Percentiles rank a stretch among this genome's conserved stretches.
Conservation (phyloP, 208 protist genomes). For the Leishmania martiniquensis region DNA sequence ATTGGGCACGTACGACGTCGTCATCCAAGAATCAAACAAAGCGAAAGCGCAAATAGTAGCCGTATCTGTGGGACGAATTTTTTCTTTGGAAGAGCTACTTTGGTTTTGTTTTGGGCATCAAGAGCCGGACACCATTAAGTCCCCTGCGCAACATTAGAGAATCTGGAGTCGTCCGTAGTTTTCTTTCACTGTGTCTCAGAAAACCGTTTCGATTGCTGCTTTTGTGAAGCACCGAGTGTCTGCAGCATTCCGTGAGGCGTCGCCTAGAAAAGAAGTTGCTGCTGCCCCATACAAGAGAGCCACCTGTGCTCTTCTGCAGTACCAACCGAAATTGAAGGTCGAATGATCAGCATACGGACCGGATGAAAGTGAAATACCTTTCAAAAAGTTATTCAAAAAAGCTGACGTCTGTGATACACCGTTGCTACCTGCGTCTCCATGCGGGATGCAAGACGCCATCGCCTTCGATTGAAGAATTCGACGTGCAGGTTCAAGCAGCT, state of each 20-base stretch:
- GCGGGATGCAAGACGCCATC: constrained; percentile 43
- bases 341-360: constrained; percentile 49
- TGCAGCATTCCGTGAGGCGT: constrained; percentile 36
- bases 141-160: neutral
- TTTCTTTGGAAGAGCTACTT: neutral
- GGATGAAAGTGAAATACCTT: constrained; percentile 68
- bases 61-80: neutral
- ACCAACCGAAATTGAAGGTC: constrained; percentile 56
- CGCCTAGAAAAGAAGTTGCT: constrained; percentile 74
- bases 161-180: neutral
- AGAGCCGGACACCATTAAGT: neutral
- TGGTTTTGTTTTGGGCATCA: neutral
- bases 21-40: neutral
- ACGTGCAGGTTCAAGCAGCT: constrained; percentile 41
- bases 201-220: constrained; percentile 30
- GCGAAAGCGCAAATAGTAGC: neutral
- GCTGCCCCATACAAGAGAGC: constrained; percentile 47
- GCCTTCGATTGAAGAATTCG: constrained; percentile 43
- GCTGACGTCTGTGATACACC: constrained; percentile 19
- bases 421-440: neutral
- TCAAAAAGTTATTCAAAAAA: constrained; percentile 56
- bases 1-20: neutral
- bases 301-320: constrained; percentile 48
- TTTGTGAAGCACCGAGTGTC: constrained; percentile 56
- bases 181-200: constrained; percentile 20